Conservation (phyloP, 495 filamentous ascomycete genomes). For the Amorphotheca resinae region DNA sequence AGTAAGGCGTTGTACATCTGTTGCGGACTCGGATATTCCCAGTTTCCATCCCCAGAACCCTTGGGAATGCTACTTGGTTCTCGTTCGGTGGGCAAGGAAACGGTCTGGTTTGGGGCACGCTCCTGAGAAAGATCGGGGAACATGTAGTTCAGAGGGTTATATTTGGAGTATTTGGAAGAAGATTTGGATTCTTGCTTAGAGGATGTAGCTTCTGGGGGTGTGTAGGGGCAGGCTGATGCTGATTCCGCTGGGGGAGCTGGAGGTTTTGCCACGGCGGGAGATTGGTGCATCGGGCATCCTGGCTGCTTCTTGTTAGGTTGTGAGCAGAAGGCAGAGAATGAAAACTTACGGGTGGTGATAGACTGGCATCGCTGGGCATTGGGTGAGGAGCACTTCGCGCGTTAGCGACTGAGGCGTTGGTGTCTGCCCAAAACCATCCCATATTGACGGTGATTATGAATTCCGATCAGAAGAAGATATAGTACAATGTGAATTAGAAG, state of each 20-base stretch:
- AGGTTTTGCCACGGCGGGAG: conserved; percentile 27
- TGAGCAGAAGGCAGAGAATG: conserved; percentile 1
- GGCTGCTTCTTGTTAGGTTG: conserved; percentile 38
- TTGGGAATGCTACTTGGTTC: conserved; percentile 79
- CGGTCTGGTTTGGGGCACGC: conserved; percentile 56
- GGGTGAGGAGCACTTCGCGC: conserved; percentile 22
- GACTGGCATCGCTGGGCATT: conserved; percentile 22
- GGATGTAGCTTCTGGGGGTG: conserved; percentile 33
- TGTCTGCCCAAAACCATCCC: conserved; percentile 98
- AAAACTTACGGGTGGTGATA: conserved; percentile 56
- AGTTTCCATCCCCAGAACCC: conserved; percentile 62
- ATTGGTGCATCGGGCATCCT: conserved; percentile 83
- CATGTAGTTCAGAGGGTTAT: conserved; percentile 97
- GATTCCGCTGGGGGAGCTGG: conserved; percentile 22
- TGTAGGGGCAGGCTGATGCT: conserved; percentile 32
- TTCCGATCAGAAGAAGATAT: neutral
- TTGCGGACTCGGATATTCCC: conserved; percentile 97
- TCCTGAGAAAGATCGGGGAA: conserved; percentile 71
- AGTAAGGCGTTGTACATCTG: conserved; percentile 99
- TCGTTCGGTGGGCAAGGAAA: conserved; percentile 60
- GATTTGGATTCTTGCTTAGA: conserved; percentile 27
- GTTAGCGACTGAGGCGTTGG: conserved; percentile 29
- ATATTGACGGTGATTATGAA: conserved; percentile 31
- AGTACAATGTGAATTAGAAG: neutral
- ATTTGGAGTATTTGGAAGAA: conserved; percentile 44